Evolutionary conservation across 768 basidiomycete genomes (phyloP), one percentile per base, ranked within the genome.

Genomic region (Naganishia onofrii): DNA sequence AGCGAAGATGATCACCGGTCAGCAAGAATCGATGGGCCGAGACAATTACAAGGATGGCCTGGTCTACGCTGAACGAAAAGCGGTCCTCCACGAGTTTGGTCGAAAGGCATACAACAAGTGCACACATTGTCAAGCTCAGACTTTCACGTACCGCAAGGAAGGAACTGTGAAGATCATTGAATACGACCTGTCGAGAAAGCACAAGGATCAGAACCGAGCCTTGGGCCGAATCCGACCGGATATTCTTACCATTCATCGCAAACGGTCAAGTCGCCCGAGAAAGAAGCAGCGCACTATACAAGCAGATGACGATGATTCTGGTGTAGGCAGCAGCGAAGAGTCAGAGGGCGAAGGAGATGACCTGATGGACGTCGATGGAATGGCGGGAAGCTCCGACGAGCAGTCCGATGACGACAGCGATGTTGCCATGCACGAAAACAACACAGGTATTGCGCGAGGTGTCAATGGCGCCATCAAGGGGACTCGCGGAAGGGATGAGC

Each of bases 81-180:
- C 88, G 63, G 81, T 91, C 34, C 90, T 97, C 73, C 82, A 83
- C 65, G 90, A 93, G 53, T 94, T 97, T 77, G 75, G 93, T 70
- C 91, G 87, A 80, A 82, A 84, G 51, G 85, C 87, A 48, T 81
- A 85, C 60, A 89, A 86, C 76, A 90, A 87, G 75, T 99, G 96
- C 74, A 79, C 82, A 3, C 85, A 86, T 71, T 98, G 96, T 83
- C 84, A 83, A 69, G 91, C 89, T 93, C 93, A 78, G 82, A 88
- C 86, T 2, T 93, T 91, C 78, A 92, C 93, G 0, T 92, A 90
- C 82, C 89, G 94, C 66, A 97, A 92, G 80, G 96, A 99, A 77
- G 92, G 91, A 0, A 85, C 90, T 80, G 92, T 90, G 63, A 98
- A 97, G 82, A 86, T 99, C 67, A 89, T 98, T 77, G 93, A 98